These are phyloP conservation scores for Candida incommunis DNA, from an alignment of 805 yeast species.

Conservation along the genomic window DNA sequence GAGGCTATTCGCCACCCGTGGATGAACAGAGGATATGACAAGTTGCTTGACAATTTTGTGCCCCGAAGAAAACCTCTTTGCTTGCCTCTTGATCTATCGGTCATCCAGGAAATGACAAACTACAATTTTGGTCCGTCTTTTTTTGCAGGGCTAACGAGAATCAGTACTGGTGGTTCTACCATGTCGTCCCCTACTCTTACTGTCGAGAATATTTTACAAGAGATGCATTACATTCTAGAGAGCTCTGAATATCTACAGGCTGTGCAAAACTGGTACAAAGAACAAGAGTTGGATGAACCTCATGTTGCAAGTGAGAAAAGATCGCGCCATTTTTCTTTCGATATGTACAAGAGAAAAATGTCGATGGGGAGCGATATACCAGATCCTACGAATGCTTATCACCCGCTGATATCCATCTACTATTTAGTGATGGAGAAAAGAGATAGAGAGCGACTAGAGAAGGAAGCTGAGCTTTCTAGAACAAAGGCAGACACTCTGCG, in stretches of 20 bases:
- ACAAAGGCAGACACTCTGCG: not conserved
- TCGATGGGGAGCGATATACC: slow-evolving; percentile 20
- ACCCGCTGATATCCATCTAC: slow-evolving; percentile 80
- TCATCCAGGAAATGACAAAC: slow-evolving; percentile 60
- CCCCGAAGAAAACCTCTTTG: slow-evolving; percentile 68
- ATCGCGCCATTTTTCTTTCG: slow-evolving; percentile 9
- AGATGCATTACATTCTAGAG: slow-evolving; percentile 41
- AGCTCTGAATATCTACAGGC: slow-evolving; percentile 56
- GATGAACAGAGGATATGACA: slow-evolving; percentile 83
- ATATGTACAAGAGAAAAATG: slow-evolving; percentile 13
- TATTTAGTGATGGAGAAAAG: slow-evolving; percentile 75
- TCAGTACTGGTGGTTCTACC: not conserved
- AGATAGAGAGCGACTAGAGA: slow-evolving; percentile 54
- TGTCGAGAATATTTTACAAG: slow-evolving; percentile 39
- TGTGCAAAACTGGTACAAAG: slow-evolving; percentile 44
- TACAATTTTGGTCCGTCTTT: slow-evolving; percentile 55
- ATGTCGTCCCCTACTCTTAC: not conserved
- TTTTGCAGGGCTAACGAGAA: not conserved
- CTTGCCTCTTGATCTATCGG: slow-evolving; percentile 50
- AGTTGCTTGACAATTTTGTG: slow-evolving; percentile 51
- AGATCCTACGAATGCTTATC: slow-evolving; percentile 78
- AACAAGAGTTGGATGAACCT: slow-evolving; percentile 20
- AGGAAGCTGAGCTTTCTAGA: slow-evolving; percentile 8
- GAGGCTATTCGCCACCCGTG: slow-evolving; percentile 86
- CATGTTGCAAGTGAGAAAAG: not conserved